Evolutionary conservation across 2,329 filamentous ascomycete genomes (phyloP), one percentile per base, ranked within the genome.

Genomic region (Lachnellula cervina): DNA sequence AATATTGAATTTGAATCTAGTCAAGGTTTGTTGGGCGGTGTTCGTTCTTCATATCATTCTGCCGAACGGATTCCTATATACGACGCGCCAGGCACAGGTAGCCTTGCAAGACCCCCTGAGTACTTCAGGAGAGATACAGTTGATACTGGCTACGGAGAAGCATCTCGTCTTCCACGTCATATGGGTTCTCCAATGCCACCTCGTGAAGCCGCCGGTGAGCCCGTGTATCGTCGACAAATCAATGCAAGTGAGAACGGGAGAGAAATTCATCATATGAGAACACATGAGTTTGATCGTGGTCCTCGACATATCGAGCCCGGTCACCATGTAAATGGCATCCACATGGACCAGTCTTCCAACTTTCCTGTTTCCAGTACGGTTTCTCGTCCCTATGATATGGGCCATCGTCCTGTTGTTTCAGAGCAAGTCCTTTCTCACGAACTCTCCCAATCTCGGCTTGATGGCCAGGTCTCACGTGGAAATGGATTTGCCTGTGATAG

Each of bases 381-480:
- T 56, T 62, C 62, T 62, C 61, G 59, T 64, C 56, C 63, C 42
- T 55, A 60, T 62, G 57, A 61, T 55, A 52, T 54, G 50, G 56
- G 49, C 56, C 53, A 52, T 60, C 42, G 49, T 58, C 54, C 57
- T 55, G 51, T 23, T 52, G 55, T 57, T 50, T 47, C 55, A 57
- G 63, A 68, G 57, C 60, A 62, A 53, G 55, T 54, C 59, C 59
- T 66, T 50, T 57, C 65, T 64, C 58, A 67, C 54, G 60, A 55
- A 60, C 64, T 66, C 57, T 67, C 66, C 64, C 64, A 69, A 54
- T 65, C 65, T 65, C 59, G 59, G 44, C 56, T 64, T 63, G 62
- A 64, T 53, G 50, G 56, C 21, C 51, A 57, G 16, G 44, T 56
- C 23, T 55, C 56, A 35, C 58, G 50, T 42, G 44, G 56, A 55